Evolutionary conservation across 177 flowering plant species (phyloP).

Genomic region (Vitis hybrid): DNA sequence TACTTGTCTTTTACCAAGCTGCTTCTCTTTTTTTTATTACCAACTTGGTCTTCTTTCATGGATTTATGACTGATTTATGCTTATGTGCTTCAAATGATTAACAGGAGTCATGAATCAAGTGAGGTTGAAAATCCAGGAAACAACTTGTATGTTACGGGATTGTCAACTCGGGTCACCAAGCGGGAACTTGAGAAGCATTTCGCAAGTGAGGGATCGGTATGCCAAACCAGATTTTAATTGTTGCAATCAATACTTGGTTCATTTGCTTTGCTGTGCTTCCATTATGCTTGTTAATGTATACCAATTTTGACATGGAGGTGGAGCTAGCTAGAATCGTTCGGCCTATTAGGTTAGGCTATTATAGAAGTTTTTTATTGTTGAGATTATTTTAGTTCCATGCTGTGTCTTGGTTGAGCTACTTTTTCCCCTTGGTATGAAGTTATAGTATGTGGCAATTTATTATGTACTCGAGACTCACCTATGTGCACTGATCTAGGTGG

Average conservation of each 20-base stretch:
- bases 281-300: too few species aligned
- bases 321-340: too few species aligned
- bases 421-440: too few species aligned
- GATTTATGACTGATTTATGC: background rate
- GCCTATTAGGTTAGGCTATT: too few species aligned
- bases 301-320: too few species aligned
- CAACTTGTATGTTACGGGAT: conserved; percentile 88
- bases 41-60: too few species aligned
- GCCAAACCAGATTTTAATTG: background rate
- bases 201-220: conserved; percentile 74
- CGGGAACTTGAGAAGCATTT: conserved; percentile 85
- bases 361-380: background rate
- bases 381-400: background rate
- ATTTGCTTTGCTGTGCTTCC: background rate
- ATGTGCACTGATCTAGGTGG: conserved; percentile 44
- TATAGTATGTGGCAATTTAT: background rate
- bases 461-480: too few species aligned
- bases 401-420: too few species aligned
- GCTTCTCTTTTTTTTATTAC: background rate
- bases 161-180: conserved; percentile 76
- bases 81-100: conserved; percentile 5
- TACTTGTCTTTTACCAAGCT: conserved; percentile 6
- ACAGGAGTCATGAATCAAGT: conserved; percentile 51
- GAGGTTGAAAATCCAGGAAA: conserved; percentile 93
- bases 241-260: background rate